phyloP scores from a whole-genome alignment of 345 rosid species.

The Limnanthes douglasii region DNA sequence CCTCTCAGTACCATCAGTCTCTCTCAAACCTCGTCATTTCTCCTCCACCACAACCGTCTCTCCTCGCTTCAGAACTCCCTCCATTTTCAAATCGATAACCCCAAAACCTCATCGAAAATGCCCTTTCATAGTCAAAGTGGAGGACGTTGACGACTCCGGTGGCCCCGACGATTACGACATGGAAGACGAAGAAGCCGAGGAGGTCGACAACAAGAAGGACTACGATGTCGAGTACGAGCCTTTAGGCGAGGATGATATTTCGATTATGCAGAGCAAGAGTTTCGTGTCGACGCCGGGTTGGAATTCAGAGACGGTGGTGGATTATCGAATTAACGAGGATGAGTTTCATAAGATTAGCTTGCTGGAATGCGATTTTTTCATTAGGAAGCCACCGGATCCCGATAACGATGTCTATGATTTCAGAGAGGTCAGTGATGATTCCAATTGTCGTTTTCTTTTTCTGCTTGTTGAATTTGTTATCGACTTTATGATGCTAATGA shows the following conservation, averaged over 20 bases:
- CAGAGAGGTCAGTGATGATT: slow-evolving; percentile 43
- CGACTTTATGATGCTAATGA: no score
- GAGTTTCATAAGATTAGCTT: slow-evolving; percentile 82
- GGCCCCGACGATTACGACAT: slow-evolving; percentile 63
- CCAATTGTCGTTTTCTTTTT: neutral
- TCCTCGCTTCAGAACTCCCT: slow-evolving; percentile 6
- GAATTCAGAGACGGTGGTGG: slow-evolving; percentile 83
- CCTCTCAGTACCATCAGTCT: neutral
- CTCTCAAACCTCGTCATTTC: slow-evolving; percentile 9
- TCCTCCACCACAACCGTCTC: neutral
- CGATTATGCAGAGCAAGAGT: slow-evolving; percentile 56
- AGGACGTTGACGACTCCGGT: slow-evolving; percentile 62
- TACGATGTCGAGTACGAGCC: slow-evolving; percentile 85
- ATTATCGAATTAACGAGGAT: slow-evolving; percentile 81
- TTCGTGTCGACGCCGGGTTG: slow-evolving; percentile 68
- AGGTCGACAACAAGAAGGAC: slow-evolving; percentile 81
- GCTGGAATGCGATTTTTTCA: slow-evolving; percentile 86
- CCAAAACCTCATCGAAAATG: slow-evolving; percentile 11
- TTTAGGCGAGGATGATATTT: slow-evolving; percentile 42
- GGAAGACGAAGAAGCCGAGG: slow-evolving; percentile 81
- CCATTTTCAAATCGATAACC: slow-evolving; percentile 10
- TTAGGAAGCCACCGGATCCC: slow-evolving; percentile 89
- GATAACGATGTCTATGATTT: slow-evolving; percentile 91
- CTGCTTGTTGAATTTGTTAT: neutral
- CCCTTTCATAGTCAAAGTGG: slow-evolving; percentile 40